Conservation (phyloP, 352 stramenopile species). For the Phytopythium litorale region DNA sequence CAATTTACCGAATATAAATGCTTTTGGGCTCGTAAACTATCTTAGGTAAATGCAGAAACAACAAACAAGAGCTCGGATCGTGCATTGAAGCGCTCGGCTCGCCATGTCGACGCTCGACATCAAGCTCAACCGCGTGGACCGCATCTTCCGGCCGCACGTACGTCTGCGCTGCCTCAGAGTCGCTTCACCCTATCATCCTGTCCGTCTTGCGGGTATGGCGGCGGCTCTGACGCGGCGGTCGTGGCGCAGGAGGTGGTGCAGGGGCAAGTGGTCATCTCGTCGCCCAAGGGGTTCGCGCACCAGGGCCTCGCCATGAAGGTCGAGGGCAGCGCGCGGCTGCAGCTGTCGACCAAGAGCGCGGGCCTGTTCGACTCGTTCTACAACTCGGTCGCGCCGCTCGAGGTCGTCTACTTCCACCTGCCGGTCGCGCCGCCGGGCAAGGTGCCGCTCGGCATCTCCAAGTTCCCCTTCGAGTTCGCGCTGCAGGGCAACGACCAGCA, state of each 20-base stretch:
- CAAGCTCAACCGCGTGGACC: slow-evolving; percentile 82
- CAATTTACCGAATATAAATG: too few relatives aligned
- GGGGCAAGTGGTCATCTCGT: slow-evolving; percentile 82
- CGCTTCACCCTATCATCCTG: too few relatives aligned
- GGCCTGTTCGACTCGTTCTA: slow-evolving; percentile 86
- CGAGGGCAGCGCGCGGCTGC: slow-evolving; percentile 73
- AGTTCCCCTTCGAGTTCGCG: slow-evolving; percentile 90
- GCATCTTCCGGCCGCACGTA: slow-evolving; percentile 84
- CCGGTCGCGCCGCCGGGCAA: slow-evolving; percentile 63
- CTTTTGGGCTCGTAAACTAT: too few relatives aligned
- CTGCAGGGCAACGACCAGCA: slow-evolving; percentile 59
- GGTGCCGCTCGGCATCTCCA: slow-evolving; percentile 73
- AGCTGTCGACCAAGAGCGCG: slow-evolving; percentile 75
- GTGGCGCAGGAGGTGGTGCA: slow-evolving; percentile 67
- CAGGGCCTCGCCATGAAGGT: slow-evolving; percentile 82
- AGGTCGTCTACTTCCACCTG: slow-evolving; percentile 85
- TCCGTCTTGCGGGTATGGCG: too few relatives aligned
- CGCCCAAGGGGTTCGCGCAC: slow-evolving; percentile 79
- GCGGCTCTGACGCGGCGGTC: too few relatives aligned
- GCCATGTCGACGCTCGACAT: slow-evolving; percentile 83
- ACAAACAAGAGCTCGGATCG: too few relatives aligned
- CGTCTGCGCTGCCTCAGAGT: neutral
- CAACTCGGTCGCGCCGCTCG: slow-evolving; percentile 64
- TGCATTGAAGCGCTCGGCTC: neutral
- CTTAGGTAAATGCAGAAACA: too few relatives aligned